Percentiles rank a stretch among this genome's conserved stretches.
Conservation (phyloP, 1,284 basidiomycete genomes). For the Apiotrichum sp. region DNA sequence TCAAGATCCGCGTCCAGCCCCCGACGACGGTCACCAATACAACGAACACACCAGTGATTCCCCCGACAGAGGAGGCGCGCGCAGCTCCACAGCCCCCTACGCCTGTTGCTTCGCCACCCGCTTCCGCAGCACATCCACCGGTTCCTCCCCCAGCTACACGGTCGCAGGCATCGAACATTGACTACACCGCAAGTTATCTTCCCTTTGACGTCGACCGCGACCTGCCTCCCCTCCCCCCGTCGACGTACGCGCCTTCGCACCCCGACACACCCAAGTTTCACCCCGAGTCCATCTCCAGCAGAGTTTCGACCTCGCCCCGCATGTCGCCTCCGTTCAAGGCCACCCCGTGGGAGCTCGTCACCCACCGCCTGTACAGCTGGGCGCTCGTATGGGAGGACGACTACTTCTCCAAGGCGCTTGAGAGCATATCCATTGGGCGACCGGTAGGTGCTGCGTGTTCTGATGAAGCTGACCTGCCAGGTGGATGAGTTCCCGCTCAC, state of each 20-base stretch:
- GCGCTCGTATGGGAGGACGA: conserved; percentile 79
- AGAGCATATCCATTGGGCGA: conserved; percentile 71
- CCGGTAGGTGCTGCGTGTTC: conserved; percentile 33
- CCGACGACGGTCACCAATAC: conserved; percentile 23
- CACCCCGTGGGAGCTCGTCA: conserved; percentile 75
- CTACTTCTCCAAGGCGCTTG: conserved; percentile 68
- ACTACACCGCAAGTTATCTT: background rate
- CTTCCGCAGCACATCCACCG: too few relatives aligned
- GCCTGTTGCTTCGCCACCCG: background rate
- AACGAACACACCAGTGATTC: background rate
- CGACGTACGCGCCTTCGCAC: background rate
- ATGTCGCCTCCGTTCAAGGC: background rate
- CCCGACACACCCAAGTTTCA: too few relatives aligned
- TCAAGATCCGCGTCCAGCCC: conserved; percentile 35
- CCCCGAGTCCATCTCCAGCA: too few relatives aligned
- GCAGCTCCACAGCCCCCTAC: background rate
- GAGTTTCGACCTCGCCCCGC: background rate
- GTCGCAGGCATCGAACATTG: too few relatives aligned
- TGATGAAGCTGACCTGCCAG: conserved; percentile 49
- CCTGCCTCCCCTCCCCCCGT: background rate
- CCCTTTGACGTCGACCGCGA: background rate
- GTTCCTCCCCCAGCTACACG: too few relatives aligned
- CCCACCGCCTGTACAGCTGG: conserved; percentile 73
- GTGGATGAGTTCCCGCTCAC: conserved; percentile 80
- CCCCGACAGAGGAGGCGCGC: background rate